Conservation (phyloP, 106 monocot genomes). For the Vanilla planifolia region DNA sequence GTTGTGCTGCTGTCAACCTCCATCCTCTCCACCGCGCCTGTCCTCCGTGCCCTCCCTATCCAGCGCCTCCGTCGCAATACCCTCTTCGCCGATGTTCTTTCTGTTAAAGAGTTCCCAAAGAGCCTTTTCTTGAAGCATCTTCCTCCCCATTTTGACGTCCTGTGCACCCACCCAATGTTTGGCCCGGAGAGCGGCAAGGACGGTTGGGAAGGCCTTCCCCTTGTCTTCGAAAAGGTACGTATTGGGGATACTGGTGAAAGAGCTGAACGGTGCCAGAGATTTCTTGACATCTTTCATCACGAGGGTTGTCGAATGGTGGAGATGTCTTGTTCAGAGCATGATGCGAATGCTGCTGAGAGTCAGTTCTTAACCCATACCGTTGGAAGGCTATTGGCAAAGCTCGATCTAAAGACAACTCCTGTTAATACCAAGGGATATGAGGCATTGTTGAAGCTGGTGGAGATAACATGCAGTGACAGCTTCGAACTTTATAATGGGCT, state of each 20-base stretch:
- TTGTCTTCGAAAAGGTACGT: conserved; percentile 60
- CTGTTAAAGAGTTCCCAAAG: conserved; percentile 69
- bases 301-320: conserved; percentile 72
- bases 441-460: conserved; percentile 42
- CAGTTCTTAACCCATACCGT: conserved; percentile 76
- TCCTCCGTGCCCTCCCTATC: conserved; percentile 38
- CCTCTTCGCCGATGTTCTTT: conserved; percentile 64
- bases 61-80: conserved; percentile 54
- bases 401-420: conserved; percentile 35
- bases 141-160: conserved; percentile 48
- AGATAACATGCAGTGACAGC: conserved; percentile 53
- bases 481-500: conserved; percentile 66
- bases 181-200: conserved; percentile 59
- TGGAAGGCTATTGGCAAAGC: conserved; percentile 41
- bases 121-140: conserved; percentile 33
- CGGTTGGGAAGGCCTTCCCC: conserved; percentile 55
- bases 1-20: conserved; percentile 54
- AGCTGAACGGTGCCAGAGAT: conserved; percentile 21
- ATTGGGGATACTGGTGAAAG: conserved; percentile 15
- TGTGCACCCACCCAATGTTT: conserved; percentile 86
- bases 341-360: conserved; percentile 38
- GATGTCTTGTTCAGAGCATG: conserved; percentile 66
- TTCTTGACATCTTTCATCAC: conserved; percentile 42
- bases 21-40: conserved; percentile 34
- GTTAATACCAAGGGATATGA: conserved; percentile 70